These are phyloP conservation scores for Lumnitzera littorea DNA, from an alignment of 345 rosid genomes.

Conservation along the genomic window DNA sequence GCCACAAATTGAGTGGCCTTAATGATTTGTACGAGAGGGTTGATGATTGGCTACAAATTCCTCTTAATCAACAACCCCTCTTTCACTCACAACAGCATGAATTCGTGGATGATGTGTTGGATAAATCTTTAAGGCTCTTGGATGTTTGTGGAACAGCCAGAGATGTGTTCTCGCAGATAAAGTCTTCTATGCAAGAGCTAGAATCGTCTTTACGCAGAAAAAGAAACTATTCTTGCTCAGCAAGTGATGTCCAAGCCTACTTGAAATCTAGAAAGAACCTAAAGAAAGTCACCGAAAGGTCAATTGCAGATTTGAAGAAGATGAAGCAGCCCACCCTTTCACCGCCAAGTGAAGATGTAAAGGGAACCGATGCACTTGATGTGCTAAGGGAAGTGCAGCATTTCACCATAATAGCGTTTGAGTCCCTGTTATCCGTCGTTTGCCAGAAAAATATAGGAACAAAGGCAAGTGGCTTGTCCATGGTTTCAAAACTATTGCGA, in stretches of 20 bases:
- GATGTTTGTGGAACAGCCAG: constrained; percentile 16
- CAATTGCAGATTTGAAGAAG: constrained; percentile 1
- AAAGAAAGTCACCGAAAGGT: constrained; percentile 7
- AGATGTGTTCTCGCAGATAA: constrained; percentile 10
- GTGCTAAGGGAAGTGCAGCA: constrained; percentile 11
- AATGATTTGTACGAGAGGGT: constrained; percentile 9
- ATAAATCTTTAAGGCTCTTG: constrained; percentile 11
- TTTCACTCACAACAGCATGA: constrained; percentile 3
- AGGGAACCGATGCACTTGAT: not conserved
- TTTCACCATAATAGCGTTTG: not conserved
- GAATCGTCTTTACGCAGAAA: constrained; percentile 11
- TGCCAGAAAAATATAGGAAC: constrained; percentile 2
- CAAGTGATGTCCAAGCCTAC: constrained; percentile 7
- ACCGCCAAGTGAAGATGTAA: not conserved
- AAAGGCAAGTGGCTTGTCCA: not conserved
- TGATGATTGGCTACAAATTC: constrained; percentile 12
- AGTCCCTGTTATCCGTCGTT: constrained; percentile 8
- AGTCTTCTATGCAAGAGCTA: constrained; percentile 9
- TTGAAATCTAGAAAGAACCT: constrained; percentile 5
- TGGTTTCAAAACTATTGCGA: constrained; percentile 10
- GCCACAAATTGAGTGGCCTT: constrained; percentile 10
- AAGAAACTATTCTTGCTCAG: not conserved
- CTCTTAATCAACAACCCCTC: constrained; percentile 8
- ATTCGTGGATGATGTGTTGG: constrained; percentile 10
- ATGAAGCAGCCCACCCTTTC: not conserved